A percentile compares a stretch with the other conserved stretches of the same genome.
Evolutionary conservation across 78 protist species (phyloP).

Genomic region (Dictyostelium capitatum): DNA sequence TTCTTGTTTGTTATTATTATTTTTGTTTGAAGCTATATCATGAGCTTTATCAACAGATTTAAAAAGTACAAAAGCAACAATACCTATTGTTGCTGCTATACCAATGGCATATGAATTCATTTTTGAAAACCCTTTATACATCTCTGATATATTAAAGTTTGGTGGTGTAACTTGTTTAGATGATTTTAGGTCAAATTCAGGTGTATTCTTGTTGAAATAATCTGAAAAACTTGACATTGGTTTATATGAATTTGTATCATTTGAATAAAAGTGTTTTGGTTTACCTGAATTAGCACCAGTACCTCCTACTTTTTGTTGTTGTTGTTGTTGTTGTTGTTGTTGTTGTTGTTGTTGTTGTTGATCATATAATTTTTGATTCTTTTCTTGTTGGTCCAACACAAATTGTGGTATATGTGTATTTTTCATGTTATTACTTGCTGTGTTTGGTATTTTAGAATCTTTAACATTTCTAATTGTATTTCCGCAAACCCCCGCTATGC

Average conservation of each 20-base stretch:
- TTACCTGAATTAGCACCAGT: not conserved
- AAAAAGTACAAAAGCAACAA: not conserved
- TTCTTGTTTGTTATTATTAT: not conserved
- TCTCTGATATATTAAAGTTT: not conserved
- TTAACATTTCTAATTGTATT: conserved; percentile 7
- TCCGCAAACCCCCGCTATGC: no score
- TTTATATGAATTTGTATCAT: conserved; percentile 19
- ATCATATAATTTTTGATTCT: conserved; percentile 1
- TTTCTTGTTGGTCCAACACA: not conserved
- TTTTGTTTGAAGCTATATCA: not conserved
- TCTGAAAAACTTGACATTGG: not conserved
- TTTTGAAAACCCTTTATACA: conserved; percentile 25
- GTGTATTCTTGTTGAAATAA: not conserved
- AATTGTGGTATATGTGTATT: not conserved
- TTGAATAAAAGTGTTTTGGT: conserved; percentile 12
- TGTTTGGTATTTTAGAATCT: not conserved
- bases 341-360: not conserved
- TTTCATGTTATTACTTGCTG: not conserved
- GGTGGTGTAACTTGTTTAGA: not conserved
- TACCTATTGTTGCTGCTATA: conserved; percentile 14
- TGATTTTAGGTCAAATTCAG: not conserved
- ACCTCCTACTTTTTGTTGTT: not conserved
- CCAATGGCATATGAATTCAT: conserved; percentile 17
- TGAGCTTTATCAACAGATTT: not conserved
- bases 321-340: not conserved